Percentiles rank a stretch among this genome's conserved stretches.
Evolutionary conservation across 192 early-diverging fungal genomes (phyloP).

Genomic region (Coemansia sp.): DNA sequence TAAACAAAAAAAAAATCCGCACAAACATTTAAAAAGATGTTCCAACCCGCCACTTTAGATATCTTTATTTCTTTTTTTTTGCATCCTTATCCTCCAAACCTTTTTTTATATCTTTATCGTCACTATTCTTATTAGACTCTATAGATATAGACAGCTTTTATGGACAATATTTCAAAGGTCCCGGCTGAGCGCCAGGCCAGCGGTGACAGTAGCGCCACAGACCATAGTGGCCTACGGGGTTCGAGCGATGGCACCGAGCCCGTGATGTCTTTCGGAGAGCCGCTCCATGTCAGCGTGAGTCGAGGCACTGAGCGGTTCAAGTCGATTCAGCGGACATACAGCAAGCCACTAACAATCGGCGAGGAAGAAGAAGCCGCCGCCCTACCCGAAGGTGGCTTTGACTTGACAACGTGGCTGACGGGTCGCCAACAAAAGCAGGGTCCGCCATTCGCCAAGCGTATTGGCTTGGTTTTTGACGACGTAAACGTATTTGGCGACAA

Average conservation of each 20-base stretch:
- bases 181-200: not conserved
- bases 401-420: slow-evolving; percentile 39
- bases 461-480: slow-evolving; percentile 50
- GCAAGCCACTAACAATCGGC: slow-evolving; percentile 31
- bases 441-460: slow-evolving; percentile 51
- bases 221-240: not conserved
- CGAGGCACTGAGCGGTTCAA: slow-evolving; percentile 39
- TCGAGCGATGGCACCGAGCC: slow-evolving; percentile 20
- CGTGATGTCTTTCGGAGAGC: slow-evolving; percentile 52
- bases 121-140: not conserved
- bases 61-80: not conserved
- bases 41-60: not conserved
- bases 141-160: not conserved
- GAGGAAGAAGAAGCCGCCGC: slow-evolving; percentile 33
- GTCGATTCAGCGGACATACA: slow-evolving; percentile 50
- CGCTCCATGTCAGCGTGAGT: slow-evolving; percentile 44
- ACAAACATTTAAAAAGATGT: not conserved
- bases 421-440: slow-evolving; percentile 37
- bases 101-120: no score
- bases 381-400: slow-evolving; percentile 19
- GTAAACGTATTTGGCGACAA: slow-evolving; percentile 43
- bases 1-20: not conserved
- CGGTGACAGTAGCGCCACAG: slow-evolving; percentile 9
- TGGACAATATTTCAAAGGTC: not conserved
- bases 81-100: not conserved